Evolutionary conservation across 176 grass and related monocot genomes (phyloP).

Genomic region (Triticum urartu): DNA sequence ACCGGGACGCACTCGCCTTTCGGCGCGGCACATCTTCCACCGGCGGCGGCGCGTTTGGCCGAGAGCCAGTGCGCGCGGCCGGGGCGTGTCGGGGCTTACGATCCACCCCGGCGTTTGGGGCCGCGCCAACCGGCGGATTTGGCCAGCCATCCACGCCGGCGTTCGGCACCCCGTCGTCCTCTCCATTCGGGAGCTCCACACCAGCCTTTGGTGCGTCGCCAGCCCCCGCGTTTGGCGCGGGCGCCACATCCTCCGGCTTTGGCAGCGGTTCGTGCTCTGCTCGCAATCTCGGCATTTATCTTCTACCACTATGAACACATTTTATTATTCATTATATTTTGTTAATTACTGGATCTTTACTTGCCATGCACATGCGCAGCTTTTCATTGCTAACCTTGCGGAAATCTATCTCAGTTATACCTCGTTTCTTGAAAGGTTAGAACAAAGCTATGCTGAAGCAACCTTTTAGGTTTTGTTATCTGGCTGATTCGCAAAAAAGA

Average conservation of each 20-base stretch:
- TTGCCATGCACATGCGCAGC: not conserved
- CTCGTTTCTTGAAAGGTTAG: not conserved
- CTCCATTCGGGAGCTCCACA: conserved; percentile 37
- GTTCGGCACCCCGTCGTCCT: conserved; percentile 50
- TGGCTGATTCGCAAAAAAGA: not conserved
- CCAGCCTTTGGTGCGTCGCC: conserved; percentile 47
- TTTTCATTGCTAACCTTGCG: not conserved
- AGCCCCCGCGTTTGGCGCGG: conserved; percentile 45
- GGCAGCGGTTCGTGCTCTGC: conserved; percentile 39
- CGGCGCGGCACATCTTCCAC: conserved; percentile 30
- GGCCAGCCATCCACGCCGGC: conserved; percentile 23
- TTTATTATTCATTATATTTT: not conserved
- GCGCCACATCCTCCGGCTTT: conserved; percentile 56
- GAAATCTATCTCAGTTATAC: not conserved
- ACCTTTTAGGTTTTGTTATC: not conserved
- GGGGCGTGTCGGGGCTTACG: no score
- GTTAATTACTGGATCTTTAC: not conserved
- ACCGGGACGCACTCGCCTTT: conserved; percentile 34
- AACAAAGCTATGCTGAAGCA: not conserved
- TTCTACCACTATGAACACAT: not conserved
- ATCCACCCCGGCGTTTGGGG: conserved; percentile 16
- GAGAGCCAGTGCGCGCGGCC: no score
- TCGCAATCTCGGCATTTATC: not conserved
- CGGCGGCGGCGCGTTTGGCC: conserved; percentile 60
- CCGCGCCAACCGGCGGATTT: not conserved